Conservation (phyloP, 345 rosid genomes). For the Lumnitzera racemosa region DNA sequence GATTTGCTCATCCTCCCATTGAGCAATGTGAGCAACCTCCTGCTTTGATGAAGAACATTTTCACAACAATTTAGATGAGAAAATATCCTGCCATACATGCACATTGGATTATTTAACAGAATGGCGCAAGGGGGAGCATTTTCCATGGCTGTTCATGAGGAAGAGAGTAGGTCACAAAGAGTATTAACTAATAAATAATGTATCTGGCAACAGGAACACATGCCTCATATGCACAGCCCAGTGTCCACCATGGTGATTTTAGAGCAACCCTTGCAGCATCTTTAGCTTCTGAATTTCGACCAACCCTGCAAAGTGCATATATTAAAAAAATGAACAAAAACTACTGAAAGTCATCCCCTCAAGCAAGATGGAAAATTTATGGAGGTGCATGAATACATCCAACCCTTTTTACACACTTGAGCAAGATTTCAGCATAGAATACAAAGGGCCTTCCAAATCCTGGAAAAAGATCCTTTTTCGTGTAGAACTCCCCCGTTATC, state of each 20-base stretch:
- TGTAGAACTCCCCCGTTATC: slow-evolving; percentile 82
- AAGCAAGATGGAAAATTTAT: too few species aligned
- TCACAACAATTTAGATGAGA: background rate
- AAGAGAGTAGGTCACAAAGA: background rate
- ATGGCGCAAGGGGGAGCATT: too few species aligned
- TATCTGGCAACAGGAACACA: slow-evolving; percentile 1
- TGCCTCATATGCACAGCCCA: slow-evolving; percentile 75
- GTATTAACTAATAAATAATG: background rate
- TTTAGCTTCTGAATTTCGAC: slow-evolving; percentile 69
- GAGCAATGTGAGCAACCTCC: slow-evolving; percentile 71
- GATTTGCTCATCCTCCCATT: slow-evolving; percentile 91
- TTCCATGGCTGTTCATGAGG: too few species aligned
- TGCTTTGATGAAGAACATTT: slow-evolving; percentile 11
- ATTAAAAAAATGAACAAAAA: too few species aligned
- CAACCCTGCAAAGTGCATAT: slow-evolving; percentile 40
- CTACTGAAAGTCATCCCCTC: too few species aligned
- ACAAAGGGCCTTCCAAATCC: slow-evolving; percentile 92
- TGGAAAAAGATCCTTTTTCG: slow-evolving; percentile 70
- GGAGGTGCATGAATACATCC: too few species aligned
- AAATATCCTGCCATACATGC: too few species aligned
- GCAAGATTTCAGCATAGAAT: slow-evolving; percentile 66
- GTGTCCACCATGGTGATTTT: slow-evolving; percentile 91
- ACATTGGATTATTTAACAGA: too few species aligned
- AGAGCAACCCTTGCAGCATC: slow-evolving; percentile 83
- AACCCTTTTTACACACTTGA: slow-evolving; percentile 32